Percentiles rank a stretch among this genome's conserved stretches.
phyloP scores from a whole-genome alignment of 202 grass and related monocot genomes.

The Bolboschoenoplectus hybrid region DNA sequence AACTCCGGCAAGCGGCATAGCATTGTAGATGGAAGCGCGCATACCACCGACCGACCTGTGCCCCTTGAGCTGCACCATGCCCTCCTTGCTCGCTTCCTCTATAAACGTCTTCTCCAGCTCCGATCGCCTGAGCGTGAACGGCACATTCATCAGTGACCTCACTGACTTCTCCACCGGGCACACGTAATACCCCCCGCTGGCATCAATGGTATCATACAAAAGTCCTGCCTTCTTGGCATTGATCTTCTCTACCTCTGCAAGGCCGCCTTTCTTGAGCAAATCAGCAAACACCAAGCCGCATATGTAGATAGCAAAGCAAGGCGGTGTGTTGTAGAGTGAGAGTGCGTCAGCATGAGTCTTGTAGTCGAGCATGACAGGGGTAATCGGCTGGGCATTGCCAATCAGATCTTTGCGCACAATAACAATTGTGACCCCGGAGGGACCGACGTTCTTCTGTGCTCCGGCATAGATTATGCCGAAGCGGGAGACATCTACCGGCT shows the following conservation, averaged over 20 bases:
- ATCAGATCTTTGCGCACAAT: constrained; percentile 92
- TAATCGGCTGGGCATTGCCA: constrained; percentile 74
- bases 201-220: constrained; percentile 81
- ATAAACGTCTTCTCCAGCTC: constrained; percentile 96
- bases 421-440: constrained; percentile 80
- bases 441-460: constrained; percentile 96
- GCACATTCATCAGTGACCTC: constrained; percentile 90
- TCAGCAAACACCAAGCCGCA: constrained; percentile 87
- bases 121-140: constrained; percentile 68
- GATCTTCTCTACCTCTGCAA: constrained; percentile 80
- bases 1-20: constrained; percentile 81
- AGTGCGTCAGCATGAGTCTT: constrained; percentile 82
- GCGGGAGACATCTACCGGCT: constrained; percentile 88
- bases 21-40: constrained; percentile 93
- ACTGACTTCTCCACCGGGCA: constrained; percentile 82
- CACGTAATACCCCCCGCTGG: constrained; percentile 77
- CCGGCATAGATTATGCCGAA: constrained; percentile 96
- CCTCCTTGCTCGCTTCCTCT: constrained; percentile 80
- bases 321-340: constrained; percentile 98
- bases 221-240: constrained; percentile 76
- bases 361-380: constrained; percentile 94
- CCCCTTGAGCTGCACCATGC: constrained; percentile 98
- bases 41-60: constrained; percentile 88
- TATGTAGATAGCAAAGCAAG: constrained; percentile 93
- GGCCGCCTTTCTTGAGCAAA: constrained; percentile 81